These are phyloP conservation scores for Kodamaea hsintzibuensis DNA, from an alignment of 805 yeast genomes.

Conservation along the genomic window DNA sequence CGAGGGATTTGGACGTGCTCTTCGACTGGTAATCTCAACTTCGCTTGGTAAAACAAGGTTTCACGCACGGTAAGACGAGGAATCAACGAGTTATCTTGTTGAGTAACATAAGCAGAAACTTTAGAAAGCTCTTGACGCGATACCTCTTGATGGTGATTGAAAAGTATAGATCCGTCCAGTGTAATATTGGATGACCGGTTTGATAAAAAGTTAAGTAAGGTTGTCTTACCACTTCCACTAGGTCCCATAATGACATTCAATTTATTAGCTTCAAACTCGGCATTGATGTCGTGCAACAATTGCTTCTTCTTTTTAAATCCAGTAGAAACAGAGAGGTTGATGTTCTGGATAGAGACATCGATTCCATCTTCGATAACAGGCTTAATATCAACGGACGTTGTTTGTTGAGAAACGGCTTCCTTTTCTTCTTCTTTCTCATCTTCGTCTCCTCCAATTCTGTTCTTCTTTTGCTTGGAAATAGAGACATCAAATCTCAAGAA, in stretches of 20 bases:
- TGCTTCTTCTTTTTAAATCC: conserved; percentile 11
- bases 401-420: not conserved
- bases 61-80: conserved; percentile 27
- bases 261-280: conserved; percentile 31
- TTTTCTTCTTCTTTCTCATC: conserved; percentile 11
- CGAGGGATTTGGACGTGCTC: conserved; percentile 20
- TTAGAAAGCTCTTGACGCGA: conserved; percentile 16
- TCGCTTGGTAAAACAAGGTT: conserved; percentile 27
- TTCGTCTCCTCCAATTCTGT: conserved; percentile 32
- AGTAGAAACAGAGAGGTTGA: conserved; percentile 11
- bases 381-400: too few relatives aligned
- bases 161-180: conserved; percentile 15
- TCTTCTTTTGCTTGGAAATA: conserved; percentile 43
- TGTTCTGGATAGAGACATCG: conserved; percentile 10
- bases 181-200: conserved; percentile 14
- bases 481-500: conserved; percentile 52
- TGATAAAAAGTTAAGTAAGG: conserved; percentile 36
- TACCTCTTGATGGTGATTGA: conserved; percentile 18
- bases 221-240: conserved; percentile 47
- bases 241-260: conserved; percentile 50
- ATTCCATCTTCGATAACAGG: conserved; percentile 5
- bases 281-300: conserved; percentile 28
- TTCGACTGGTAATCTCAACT: conserved; percentile 21
- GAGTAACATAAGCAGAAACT: conserved; percentile 26
- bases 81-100: conserved; percentile 24